Conservation (phyloP, 306 rosid genomes). For the Gleditsia sinensis region DNA sequence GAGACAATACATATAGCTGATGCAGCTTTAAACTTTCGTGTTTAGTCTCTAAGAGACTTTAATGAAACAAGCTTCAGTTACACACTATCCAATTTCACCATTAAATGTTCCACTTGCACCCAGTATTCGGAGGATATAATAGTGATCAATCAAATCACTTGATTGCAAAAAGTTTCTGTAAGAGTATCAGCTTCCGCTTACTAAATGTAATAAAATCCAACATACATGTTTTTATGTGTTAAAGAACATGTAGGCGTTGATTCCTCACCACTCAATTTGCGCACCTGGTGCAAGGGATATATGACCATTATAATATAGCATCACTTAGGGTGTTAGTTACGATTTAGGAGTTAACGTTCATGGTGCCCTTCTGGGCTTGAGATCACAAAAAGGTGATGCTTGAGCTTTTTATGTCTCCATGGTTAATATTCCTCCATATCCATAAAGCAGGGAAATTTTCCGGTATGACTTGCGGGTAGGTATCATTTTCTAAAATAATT, state of each 20-base stretch:
- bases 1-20: conserved; percentile 22
- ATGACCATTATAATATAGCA: conserved; percentile 18
- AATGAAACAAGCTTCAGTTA: conserved; percentile 26
- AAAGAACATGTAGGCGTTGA: conserved; percentile 10
- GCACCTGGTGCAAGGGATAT: conserved; percentile 28
- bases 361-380: conserved; percentile 3
- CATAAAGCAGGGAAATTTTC: not conserved
- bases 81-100: conserved; percentile 19
- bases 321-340: not conserved
- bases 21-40: conserved; percentile 32
- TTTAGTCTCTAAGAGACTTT: conserved; percentile 13
- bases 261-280: conserved; percentile 42
- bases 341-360: conserved; percentile 8
- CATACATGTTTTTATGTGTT: not conserved
- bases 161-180: conserved; percentile 20
- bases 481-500: conserved; percentile 7
- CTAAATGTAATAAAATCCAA: not conserved
- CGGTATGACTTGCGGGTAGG: not conserved
- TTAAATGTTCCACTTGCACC: conserved; percentile 13
- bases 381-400: conserved; percentile 1
- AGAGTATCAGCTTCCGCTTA: conserved; percentile 32
- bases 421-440: conserved; percentile 22
- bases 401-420: not conserved
- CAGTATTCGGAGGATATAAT: conserved; percentile 21
- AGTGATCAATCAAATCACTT: conserved; percentile 8